phyloP scores from a whole-genome alignment of 805 yeast species.

The Schwanniomyces sp. region DNA sequence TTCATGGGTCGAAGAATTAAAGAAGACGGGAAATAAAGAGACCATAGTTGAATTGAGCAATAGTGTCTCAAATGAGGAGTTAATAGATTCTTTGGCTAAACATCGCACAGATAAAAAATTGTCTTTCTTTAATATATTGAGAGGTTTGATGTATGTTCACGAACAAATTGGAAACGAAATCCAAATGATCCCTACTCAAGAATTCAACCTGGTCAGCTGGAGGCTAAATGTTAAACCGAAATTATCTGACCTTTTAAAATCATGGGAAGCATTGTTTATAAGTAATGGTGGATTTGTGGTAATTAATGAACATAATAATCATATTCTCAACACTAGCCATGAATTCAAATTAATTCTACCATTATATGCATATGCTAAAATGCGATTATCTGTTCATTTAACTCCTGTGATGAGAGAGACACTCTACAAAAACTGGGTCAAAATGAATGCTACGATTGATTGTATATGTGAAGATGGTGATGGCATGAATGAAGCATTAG shows the following conservation, averaged over 20 bases:
- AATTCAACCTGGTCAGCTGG: slow-evolving; percentile 60
- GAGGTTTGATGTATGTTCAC: slow-evolving; percentile 63
- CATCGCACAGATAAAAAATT: slow-evolving; percentile 35
- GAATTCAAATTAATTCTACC: slow-evolving; percentile 68
- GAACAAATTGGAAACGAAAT: slow-evolving; percentile 62
- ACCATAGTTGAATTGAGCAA: slow-evolving; percentile 55
- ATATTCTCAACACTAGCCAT: slow-evolving; percentile 51
- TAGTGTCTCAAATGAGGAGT: slow-evolving; percentile 46
- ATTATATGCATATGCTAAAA: slow-evolving; percentile 62
- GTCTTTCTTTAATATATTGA: slow-evolving; percentile 51
- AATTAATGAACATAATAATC: slow-evolving; percentile 50
- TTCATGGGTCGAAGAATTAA: slow-evolving; percentile 49
- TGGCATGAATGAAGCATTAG: slow-evolving; percentile 62
- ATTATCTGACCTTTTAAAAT: slow-evolving; percentile 54
- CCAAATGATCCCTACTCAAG: slow-evolving; percentile 27
- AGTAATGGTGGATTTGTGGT: slow-evolving; percentile 63
- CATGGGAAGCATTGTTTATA: slow-evolving; percentile 67
- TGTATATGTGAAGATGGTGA: slow-evolving; percentile 54
- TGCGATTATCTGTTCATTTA: slow-evolving; percentile 59
- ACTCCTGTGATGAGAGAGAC: slow-evolving; percentile 61
- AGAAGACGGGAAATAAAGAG: background rate
- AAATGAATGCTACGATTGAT: slow-evolving; percentile 56
- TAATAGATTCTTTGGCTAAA: slow-evolving; percentile 48
- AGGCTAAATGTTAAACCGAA: slow-evolving; percentile 60
- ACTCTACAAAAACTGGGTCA: slow-evolving; percentile 67